Conservation (phyloP, 2,329 filamentous ascomycete genomes). For the Diplodia corticola region DNA sequence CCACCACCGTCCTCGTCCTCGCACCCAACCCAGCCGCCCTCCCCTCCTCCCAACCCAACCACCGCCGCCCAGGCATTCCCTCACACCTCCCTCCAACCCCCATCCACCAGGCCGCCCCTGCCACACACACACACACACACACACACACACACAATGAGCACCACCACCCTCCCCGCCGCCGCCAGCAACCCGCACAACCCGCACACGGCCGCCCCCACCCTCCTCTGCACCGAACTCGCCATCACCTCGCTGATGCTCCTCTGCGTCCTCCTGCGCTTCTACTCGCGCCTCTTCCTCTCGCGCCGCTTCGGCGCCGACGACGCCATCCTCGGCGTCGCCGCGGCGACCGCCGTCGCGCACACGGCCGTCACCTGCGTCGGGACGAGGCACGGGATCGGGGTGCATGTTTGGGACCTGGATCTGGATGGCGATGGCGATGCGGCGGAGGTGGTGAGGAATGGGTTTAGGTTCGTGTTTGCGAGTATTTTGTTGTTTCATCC, state of each 20-base stretch:
- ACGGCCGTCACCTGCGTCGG: constrained; percentile 32
- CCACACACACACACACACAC: neutral
- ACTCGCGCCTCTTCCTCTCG: constrained; percentile 32
- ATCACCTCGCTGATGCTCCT: constrained; percentile 26
- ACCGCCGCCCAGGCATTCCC: neutral
- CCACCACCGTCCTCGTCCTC: neutral
- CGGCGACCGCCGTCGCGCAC: constrained; percentile 26
- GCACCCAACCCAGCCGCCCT: neutral
- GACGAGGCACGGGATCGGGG: constrained; percentile 30
- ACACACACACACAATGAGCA: too few relatives aligned
- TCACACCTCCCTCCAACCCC: neutral
- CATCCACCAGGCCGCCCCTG: neutral
- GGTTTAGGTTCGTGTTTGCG: neutral
- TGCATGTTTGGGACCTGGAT: constrained; percentile 30
- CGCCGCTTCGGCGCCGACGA: constrained; percentile 32
- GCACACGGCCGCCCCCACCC: neutral
- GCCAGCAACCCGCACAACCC: neutral
- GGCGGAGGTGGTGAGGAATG: too few relatives aligned
- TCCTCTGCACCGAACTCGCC: constrained; percentile 29
- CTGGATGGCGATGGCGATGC: neutral
- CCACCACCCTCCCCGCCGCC: neutral
- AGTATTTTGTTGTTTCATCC: constrained; percentile 25
- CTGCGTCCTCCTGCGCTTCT: constrained; percentile 24
- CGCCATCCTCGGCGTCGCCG: constrained; percentile 31
- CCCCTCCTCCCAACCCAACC: neutral